Percentiles rank a stretch among this genome's conserved stretches.
phyloP scores from a whole-genome alignment of 2,329 filamentous ascomycete genomes.

The Blastomyces gilchristii region DNA sequence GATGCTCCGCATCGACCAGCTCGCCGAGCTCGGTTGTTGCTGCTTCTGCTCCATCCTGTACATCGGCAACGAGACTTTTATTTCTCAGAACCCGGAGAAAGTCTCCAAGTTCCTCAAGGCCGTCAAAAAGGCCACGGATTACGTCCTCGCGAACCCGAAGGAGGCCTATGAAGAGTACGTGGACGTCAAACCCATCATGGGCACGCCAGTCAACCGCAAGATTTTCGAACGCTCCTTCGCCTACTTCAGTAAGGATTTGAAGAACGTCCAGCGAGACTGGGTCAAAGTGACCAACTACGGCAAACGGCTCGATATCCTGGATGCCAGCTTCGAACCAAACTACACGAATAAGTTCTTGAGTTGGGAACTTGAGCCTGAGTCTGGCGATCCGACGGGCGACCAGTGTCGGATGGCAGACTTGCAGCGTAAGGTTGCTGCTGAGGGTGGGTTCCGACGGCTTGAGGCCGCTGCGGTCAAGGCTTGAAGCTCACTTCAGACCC shows the following conservation, averaged over 20 bases:
- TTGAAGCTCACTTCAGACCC: background rate
- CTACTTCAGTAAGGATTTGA: slow-evolving; percentile 63
- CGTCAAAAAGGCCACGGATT: slow-evolving; percentile 64
- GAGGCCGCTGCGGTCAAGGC: slow-evolving; percentile 16
- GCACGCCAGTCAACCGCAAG: slow-evolving; percentile 58
- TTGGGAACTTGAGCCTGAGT: slow-evolving; percentile 57
- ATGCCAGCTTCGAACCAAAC: slow-evolving; percentile 56
- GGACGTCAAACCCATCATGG: slow-evolving; percentile 63
- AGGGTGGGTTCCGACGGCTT: slow-evolving; percentile 49
- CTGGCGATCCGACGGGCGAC: slow-evolving; percentile 57
- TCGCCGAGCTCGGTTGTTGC: slow-evolving; percentile 70
- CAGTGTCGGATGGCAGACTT: slow-evolving; percentile 64
- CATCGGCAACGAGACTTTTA: slow-evolving; percentile 65
- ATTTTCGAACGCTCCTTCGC: slow-evolving; percentile 71
- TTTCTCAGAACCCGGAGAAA: slow-evolving; percentile 55
- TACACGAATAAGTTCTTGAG: slow-evolving; percentile 63
- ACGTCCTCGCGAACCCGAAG: slow-evolving; percentile 54
- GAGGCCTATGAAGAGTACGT: slow-evolving; percentile 58
- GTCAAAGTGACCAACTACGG: slow-evolving; percentile 67
- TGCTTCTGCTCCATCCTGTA: slow-evolving; percentile 76
- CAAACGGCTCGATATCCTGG: slow-evolving; percentile 59
- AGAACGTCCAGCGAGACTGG: slow-evolving; percentile 68
- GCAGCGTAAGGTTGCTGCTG: slow-evolving; percentile 54
- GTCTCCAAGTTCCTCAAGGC: slow-evolving; percentile 59
- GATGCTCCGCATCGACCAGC: slow-evolving; percentile 72